phyloP scores from a whole-genome alignment of 768 basidiomycete genomes.

The Pleurotus ostreatus region DNA sequence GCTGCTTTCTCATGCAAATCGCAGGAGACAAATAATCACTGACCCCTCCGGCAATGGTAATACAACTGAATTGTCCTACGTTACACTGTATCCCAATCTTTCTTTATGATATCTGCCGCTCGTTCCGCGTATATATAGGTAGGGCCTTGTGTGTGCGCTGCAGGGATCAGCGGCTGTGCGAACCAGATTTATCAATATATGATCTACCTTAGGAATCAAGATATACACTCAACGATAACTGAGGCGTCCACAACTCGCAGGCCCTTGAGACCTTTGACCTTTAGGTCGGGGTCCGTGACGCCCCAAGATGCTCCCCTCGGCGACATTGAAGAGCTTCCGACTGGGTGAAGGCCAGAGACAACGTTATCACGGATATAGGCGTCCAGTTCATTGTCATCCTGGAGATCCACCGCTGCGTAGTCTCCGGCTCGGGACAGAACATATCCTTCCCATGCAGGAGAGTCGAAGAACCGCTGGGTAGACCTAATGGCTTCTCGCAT shows the following conservation, averaged over 20 bases:
- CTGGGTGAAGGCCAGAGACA: constrained; percentile 24
- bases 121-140: constrained; percentile 25
- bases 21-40: too few relatives aligned
- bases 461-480: constrained; percentile 19
- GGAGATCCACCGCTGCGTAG: constrained; percentile 13
- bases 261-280: constrained; percentile 29
- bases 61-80: too few relatives aligned
- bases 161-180: constrained; percentile 14
- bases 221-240: constrained; percentile 23
- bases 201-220: neutral
- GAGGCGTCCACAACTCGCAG: constrained; percentile 36
- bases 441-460: constrained; percentile 24
- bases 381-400: constrained; percentile 23
- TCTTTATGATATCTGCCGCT: constrained; percentile 24
- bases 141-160: constrained; percentile 24
- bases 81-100: too few relatives aligned
- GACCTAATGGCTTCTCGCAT: constrained; percentile 21
- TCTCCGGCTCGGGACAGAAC: constrained; percentile 16
- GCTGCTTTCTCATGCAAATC: too few relatives aligned
- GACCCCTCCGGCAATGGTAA: too few relatives aligned
- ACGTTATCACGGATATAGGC: constrained; percentile 17
- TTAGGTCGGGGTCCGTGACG: constrained; percentile 33
- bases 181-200: constrained; percentile 7
- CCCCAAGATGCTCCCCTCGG: constrained; percentile 21
- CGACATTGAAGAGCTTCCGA: constrained; percentile 31